Evolutionary conservation across 805 yeast genomes (phyloP).

Genomic region (Barnettozyma sucrosica): DNA sequence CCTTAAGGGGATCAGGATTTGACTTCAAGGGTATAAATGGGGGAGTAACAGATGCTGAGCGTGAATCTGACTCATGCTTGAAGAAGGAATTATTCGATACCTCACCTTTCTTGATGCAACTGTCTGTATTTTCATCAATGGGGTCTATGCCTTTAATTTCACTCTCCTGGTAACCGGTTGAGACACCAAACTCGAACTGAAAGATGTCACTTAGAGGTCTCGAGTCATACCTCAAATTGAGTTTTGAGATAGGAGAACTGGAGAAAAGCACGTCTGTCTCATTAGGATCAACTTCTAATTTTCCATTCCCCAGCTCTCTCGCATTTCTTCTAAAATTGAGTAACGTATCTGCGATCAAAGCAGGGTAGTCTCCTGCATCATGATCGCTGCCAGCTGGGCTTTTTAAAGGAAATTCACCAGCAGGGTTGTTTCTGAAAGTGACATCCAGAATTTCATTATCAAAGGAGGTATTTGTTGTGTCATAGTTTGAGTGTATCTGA

Average conservation of each 20-base stretch:
- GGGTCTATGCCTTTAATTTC: not conserved
- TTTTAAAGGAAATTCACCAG: not conserved
- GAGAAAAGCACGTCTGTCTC: constrained; percentile 5
- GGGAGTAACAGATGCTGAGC: not conserved
- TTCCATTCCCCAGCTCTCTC: not conserved
- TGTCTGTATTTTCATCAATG: not conserved
- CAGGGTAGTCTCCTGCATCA: not conserved
- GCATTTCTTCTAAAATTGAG: not conserved
- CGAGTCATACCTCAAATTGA: constrained; percentile 18
- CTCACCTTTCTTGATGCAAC: not conserved
- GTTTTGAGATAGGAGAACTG: constrained; percentile 15
- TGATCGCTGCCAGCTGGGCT: not conserved
- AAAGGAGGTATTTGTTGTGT: not conserved
- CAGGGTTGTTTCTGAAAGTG: not conserved
- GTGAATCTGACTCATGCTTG: not conserved
- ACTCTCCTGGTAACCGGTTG: not conserved
- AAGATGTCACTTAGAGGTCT: constrained; percentile 16
- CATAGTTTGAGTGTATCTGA: not conserved
- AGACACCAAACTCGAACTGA: constrained; percentile 3
- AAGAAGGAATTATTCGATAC: not conserved
- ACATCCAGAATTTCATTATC: constrained; percentile 7
- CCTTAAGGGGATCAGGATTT: not conserved
- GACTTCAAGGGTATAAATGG: not conserved
- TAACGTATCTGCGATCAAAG: not conserved
- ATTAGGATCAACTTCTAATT: not conserved